phyloP scores from a whole-genome alignment of 2,329 filamentous ascomycete species.

The Graphilbum fragrans region DNA sequence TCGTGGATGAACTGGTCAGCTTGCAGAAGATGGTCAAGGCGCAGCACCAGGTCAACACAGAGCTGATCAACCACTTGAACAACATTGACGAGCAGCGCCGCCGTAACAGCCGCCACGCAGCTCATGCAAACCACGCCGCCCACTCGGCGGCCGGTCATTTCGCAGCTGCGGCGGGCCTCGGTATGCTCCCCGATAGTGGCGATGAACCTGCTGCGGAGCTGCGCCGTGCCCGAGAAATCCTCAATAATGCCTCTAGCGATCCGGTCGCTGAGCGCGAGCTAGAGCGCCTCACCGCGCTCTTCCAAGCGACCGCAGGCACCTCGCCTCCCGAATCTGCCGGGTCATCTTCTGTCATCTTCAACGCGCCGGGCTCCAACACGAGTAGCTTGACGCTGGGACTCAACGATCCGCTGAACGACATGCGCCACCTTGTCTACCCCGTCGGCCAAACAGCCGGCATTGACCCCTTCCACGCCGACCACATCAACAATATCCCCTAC shows the following conservation, averaged over 20 bases:
- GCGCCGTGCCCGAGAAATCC: slow-evolving; percentile 42
- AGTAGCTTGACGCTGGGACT: slow-evolving; percentile 28
- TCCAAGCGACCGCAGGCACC: slow-evolving; percentile 25
- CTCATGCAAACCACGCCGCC: slow-evolving; percentile 22
- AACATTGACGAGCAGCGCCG: slow-evolving; percentile 31
- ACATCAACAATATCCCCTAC: slow-evolving; percentile 91
- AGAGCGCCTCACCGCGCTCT: slow-evolving; percentile 41
- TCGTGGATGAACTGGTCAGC: slow-evolving; percentile 48
- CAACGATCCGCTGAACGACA: slow-evolving; percentile 42
- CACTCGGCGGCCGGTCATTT: slow-evolving; percentile 20
- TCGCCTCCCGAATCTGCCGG: slow-evolving; percentile 41
- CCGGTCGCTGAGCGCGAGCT: slow-evolving; percentile 40
- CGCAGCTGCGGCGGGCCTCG: slow-evolving; percentile 19
- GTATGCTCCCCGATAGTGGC: slow-evolving; percentile 30
- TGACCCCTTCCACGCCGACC: slow-evolving; percentile 86
- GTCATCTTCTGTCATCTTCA: slow-evolving; percentile 41
- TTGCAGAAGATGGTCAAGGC: slow-evolving; percentile 49
- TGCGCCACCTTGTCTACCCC: slow-evolving; percentile 69
- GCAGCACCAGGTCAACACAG: slow-evolving; percentile 44
- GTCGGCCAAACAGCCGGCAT: slow-evolving; percentile 86
- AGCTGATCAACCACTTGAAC: slow-evolving; percentile 43
- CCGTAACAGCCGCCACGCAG: slow-evolving; percentile 26
- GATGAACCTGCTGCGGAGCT: slow-evolving; percentile 38
- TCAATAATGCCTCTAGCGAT: slow-evolving; percentile 39
- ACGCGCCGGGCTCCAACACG: slow-evolving; percentile 25